These are phyloP conservation scores for Cordyceps fumosorosea DNA, from an alignment of 2,329 filamentous ascomycete species.

Conservation along the genomic window DNA sequence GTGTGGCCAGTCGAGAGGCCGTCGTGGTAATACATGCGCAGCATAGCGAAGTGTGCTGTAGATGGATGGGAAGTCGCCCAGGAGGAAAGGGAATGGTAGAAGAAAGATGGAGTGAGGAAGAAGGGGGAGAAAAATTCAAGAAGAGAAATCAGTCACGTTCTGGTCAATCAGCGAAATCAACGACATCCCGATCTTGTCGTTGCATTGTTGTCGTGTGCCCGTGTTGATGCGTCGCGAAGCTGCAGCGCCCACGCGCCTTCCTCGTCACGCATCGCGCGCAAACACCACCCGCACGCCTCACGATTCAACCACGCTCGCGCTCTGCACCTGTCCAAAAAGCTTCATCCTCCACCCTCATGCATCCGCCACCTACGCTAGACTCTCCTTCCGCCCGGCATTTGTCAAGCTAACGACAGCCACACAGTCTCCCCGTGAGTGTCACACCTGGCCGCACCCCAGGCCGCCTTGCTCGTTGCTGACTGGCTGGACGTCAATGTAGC, in stretches of 20 bases:
- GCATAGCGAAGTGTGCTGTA: background rate
- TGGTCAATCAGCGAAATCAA: background rate
- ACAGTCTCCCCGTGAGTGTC: background rate
- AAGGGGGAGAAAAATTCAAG: background rate
- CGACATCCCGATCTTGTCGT: background rate
- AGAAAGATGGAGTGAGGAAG: background rate
- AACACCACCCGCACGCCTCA: background rate
- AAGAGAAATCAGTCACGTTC: too few species aligned
- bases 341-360: background rate
- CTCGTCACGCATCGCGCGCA: background rate
- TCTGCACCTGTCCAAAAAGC: background rate
- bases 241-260: background rate
- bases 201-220: background rate
- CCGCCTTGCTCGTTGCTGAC: constrained; percentile 4
- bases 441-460: background rate
- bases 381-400: background rate
- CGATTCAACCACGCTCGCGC: background rate
- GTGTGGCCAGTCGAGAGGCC: constrained; percentile 1
- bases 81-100: background rate
- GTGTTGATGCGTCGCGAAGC: background rate
- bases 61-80: background rate
- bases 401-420: background rate
- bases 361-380: background rate
- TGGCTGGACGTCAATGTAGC: constrained; percentile 7
- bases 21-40: background rate